Percentiles rank a stretch among this genome's conserved stretches.
phyloP scores from a whole-genome alignment of 2,329 filamentous ascomycete species.

The Calonectria naviculata region DNA sequence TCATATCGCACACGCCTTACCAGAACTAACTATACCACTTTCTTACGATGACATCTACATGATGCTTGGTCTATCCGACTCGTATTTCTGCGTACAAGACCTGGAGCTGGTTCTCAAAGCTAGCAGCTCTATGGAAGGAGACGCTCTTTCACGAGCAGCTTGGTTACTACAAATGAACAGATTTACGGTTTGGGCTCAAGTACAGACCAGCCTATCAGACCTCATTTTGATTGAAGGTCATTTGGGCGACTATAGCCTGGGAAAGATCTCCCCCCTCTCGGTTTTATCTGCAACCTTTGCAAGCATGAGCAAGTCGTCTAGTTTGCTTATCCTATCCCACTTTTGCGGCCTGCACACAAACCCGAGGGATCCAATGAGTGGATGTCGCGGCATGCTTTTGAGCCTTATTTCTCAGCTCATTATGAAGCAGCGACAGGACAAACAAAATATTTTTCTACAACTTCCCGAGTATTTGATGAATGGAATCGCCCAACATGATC shows the following conservation, averaged over 20 bases:
- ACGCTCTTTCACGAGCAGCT: neutral
- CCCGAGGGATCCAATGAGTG: neutral
- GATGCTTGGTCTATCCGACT: neutral
- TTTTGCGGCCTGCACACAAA: slow-evolving; percentile 9
- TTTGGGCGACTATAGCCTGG: neutral
- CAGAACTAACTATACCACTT: neutral
- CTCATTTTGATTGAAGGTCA: slow-evolving; percentile 11
- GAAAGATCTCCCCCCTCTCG: slow-evolving; percentile 18
- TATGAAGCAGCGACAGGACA: neutral
- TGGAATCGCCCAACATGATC: neutral
- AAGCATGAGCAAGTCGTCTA: neutral
- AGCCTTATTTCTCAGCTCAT: slow-evolving; percentile 9
- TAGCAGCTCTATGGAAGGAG: neutral
- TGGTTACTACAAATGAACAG: slow-evolving; percentile 8
- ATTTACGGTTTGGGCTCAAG: slow-evolving; percentile 7
- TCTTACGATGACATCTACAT: slow-evolving; percentile 9
- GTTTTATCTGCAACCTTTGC: slow-evolving; percentile 7
- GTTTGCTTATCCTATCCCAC: neutral
- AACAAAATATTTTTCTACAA: neutral
- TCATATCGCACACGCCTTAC: neutral
- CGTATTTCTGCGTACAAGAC: neutral
- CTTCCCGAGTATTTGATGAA: neutral
- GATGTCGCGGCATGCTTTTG: neutral
- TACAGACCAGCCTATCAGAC: neutral
- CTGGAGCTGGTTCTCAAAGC: neutral